Evolutionary conservation across 2,329 filamentous ascomycete genomes (phyloP).

Genomic region (Sarocladium strictum): DNA sequence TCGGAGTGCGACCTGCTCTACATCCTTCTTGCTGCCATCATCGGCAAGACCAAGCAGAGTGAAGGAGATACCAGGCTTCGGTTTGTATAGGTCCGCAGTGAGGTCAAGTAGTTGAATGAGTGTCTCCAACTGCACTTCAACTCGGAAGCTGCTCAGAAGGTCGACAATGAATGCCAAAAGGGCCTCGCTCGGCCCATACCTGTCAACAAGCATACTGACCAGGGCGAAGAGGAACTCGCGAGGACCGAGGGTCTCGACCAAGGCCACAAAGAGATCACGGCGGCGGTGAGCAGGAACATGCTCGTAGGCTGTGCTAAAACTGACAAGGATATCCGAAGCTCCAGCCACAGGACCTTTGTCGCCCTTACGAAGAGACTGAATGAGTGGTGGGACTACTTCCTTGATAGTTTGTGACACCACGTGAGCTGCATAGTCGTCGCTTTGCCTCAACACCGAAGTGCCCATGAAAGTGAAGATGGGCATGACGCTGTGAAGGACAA

Average conservation of each 20-base stretch:
- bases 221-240: conserved; percentile 85
- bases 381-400: conserved; percentile 86
- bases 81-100: conserved; percentile 66
- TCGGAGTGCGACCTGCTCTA: conserved; percentile 44
- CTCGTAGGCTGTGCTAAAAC: conserved; percentile 93
- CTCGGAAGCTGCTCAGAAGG: conserved; percentile 65
- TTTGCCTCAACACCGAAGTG: conserved; percentile 81
- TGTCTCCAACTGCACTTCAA: conserved; percentile 70
- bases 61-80: conserved; percentile 68
- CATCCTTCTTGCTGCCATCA: conserved; percentile 37
- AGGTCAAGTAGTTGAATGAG: conserved; percentile 73
- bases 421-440: conserved; percentile 93
- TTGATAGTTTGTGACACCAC: conserved; percentile 94
- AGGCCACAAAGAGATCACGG: conserved; percentile 73
- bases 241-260: conserved; percentile 79
- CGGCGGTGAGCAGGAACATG: conserved; percentile 87
- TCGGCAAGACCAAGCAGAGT: conserved; percentile 58
- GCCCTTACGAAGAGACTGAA: conserved; percentile 76
- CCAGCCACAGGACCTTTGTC: conserved; percentile 73
- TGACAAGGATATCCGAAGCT: conserved; percentile 84
- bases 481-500: conserved; percentile 96
- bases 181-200: conserved; percentile 71
- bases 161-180: conserved; percentile 71
- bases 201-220: conserved; percentile 83
- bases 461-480: conserved; percentile 99